Evolutionary conservation across 2,329 filamentous ascomycete species (phyloP).

Genomic region (Botryotinia globosa): DNA sequence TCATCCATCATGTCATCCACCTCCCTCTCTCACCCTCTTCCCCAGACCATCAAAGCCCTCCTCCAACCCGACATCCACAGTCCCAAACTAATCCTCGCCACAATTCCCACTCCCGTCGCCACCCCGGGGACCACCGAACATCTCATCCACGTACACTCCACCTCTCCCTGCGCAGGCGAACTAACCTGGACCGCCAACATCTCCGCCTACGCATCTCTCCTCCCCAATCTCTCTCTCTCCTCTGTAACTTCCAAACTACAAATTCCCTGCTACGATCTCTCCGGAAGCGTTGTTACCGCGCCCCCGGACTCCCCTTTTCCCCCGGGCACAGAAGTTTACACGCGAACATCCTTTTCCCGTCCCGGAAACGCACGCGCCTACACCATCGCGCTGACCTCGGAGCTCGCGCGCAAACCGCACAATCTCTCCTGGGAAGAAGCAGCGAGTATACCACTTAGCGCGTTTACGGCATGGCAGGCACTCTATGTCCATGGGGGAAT

Average conservation of each 20-base stretch:
- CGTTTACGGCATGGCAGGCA: constrained; percentile 18
- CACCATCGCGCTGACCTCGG: neutral
- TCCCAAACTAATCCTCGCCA: constrained; percentile 10
- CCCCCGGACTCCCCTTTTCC: neutral
- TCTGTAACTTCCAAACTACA: neutral
- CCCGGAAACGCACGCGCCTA: constrained; percentile 15
- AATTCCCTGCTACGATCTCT: constrained; percentile 13
- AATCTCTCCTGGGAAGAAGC: constrained; percentile 12
- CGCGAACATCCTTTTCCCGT: neutral
- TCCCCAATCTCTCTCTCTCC: neutral
- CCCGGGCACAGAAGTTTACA: neutral
- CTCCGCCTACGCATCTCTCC: neutral
- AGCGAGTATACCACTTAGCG: constrained; percentile 5
- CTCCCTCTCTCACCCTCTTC: neutral
- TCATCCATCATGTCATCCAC: neutral
- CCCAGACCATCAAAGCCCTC: neutral
- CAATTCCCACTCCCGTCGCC: neutral
- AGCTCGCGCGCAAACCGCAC: neutral
- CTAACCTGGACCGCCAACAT: constrained; percentile 6
- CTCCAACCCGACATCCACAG: constrained; percentile 15
- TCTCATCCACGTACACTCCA: constrained; percentile 5
- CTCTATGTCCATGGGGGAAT: constrained; percentile 8
- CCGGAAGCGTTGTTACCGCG: neutral
- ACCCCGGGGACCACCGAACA: neutral
- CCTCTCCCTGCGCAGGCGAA: constrained; percentile 12